These are phyloP conservation scores for Tetracladium maxilliforme DNA, from an alignment of 2,329 filamentous ascomycete species.

Conservation along the genomic window DNA sequence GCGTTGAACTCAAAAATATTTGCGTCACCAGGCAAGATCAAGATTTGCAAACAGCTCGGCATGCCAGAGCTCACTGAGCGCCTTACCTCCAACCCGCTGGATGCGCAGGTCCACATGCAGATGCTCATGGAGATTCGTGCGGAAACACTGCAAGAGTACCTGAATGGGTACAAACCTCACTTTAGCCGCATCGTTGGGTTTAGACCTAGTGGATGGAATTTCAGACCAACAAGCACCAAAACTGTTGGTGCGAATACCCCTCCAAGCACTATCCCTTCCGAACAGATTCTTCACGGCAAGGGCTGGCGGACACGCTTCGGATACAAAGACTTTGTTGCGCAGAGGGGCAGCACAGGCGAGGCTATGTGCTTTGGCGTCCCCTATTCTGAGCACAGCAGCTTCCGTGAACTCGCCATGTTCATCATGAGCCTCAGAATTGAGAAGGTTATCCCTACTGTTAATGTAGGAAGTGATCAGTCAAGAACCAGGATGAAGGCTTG, in stretches of 20 bases:
- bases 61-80: slow-evolving; percentile 67
- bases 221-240: slow-evolving; percentile 51
- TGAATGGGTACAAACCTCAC: slow-evolving; percentile 62
- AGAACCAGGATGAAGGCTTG: slow-evolving; percentile 48
- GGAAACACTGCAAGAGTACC: slow-evolving; percentile 82
- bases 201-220: slow-evolving; percentile 88
- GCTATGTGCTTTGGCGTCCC: slow-evolving; percentile 87
- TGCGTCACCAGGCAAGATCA: slow-evolving; percentile 68
- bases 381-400: slow-evolving; percentile 91
- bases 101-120: slow-evolving; percentile 96
- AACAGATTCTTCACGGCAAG: slow-evolving; percentile 36
- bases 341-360: slow-evolving; percentile 70
- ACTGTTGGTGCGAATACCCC: slow-evolving; percentile 32
- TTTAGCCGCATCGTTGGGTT: slow-evolving; percentile 85
- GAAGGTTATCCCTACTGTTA: slow-evolving; percentile 86
- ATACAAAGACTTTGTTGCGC: slow-evolving; percentile 58
- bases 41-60: slow-evolving; percentile 71
- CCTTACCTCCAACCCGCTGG: slow-evolving; percentile 65
- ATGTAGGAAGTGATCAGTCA: slow-evolving; percentile 47
- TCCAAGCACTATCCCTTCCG: no score
- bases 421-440: slow-evolving; percentile 77
- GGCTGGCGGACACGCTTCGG: slow-evolving; percentile 67
- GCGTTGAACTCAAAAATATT: slow-evolving; percentile 82
- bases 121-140: slow-evolving; percentile 86
- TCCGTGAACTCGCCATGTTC: slow-evolving; percentile 88